These are phyloP conservation scores for Dentipellis fragilis DNA, from an alignment of 768 basidiomycete genomes.

Conservation along the genomic window DNA sequence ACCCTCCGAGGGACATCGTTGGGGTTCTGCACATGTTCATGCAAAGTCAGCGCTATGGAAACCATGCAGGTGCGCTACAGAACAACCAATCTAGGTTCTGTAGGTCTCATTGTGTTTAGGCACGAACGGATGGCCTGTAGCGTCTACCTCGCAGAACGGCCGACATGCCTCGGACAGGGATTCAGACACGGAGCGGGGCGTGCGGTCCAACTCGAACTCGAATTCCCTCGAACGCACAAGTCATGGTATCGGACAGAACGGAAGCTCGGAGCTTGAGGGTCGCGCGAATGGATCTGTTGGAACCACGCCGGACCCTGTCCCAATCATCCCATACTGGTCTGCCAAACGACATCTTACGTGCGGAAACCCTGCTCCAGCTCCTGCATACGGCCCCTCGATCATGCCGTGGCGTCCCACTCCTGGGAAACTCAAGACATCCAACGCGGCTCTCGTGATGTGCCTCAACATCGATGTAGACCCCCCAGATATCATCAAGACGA, in stretches of 20 bases:
- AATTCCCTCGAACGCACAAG: conserved; percentile 20
- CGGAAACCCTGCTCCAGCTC: conserved; percentile 72
- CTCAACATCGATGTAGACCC: conserved; percentile 97
- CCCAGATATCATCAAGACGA: conserved; percentile 94
- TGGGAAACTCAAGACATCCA: conserved; percentile 83
- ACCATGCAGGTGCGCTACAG: background rate
- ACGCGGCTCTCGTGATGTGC: conserved; percentile 83
- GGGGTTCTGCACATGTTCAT: background rate
- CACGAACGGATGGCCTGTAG: conserved; percentile 7
- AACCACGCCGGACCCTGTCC: conserved; percentile 30
- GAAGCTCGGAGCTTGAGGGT: conserved; percentile 19
- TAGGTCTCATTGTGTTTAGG: conserved; percentile 1
- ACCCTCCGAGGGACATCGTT: background rate
- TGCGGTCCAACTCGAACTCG: conserved; percentile 20
- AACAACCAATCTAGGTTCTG: background rate
- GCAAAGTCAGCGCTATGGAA: background rate
- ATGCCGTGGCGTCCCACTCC: conserved; percentile 76
- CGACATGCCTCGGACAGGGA: conserved; percentile 16
- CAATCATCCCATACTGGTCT: conserved; percentile 74
- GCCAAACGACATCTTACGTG: conserved; percentile 86
- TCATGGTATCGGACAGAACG: conserved; percentile 15
- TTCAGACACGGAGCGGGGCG: conserved; percentile 24
- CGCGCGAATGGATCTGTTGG: conserved; percentile 21
- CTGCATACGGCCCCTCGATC: conserved; percentile 53
- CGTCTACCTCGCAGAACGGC: conserved; percentile 11